Percentiles rank a stretch among this genome's conserved stretches.
These are phyloP conservation scores for Ceratobasidium sp. DNA, from an alignment of 1,284 basidiomycete genomes.

Conservation along the genomic window DNA sequence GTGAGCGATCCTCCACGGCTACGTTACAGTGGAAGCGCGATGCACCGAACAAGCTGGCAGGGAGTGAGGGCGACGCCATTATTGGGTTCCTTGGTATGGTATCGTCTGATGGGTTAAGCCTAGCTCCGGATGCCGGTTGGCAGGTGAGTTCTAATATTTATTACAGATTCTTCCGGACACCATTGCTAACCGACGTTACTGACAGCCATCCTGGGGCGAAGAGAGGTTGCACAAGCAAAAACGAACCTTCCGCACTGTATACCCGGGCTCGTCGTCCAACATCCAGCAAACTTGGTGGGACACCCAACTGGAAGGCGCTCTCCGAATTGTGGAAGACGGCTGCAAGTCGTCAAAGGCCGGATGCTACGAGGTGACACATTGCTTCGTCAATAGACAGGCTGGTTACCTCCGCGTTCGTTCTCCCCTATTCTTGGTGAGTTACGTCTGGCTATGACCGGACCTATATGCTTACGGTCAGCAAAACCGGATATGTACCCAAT, in stretches of 20 bases:
- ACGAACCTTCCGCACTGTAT: background rate
- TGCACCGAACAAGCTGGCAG: background rate
- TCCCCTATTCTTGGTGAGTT: background rate
- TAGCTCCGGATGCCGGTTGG: background rate
- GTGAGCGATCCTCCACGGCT: background rate
- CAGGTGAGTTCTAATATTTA: background rate
- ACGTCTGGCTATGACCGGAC: background rate
- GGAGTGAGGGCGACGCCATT: background rate
- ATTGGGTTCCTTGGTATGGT: background rate
- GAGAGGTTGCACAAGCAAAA: background rate
- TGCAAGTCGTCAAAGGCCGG: background rate
- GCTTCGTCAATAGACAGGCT: background rate
- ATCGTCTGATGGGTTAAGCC: background rate
- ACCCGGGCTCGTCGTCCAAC: background rate
- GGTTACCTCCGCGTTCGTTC: background rate
- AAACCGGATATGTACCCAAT: too few species aligned
- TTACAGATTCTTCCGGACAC: background rate
- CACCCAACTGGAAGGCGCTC: background rate
- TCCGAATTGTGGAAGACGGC: background rate
- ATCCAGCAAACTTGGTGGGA: background rate
- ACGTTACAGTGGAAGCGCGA: background rate
- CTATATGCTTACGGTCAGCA: background rate
- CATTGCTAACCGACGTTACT: too few species aligned
- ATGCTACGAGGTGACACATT: background rate
- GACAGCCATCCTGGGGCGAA: conserved; percentile 2